phyloP scores from a whole-genome alignment of 192 early-diverging fungal genomes.

The Podila horticola region DNA sequence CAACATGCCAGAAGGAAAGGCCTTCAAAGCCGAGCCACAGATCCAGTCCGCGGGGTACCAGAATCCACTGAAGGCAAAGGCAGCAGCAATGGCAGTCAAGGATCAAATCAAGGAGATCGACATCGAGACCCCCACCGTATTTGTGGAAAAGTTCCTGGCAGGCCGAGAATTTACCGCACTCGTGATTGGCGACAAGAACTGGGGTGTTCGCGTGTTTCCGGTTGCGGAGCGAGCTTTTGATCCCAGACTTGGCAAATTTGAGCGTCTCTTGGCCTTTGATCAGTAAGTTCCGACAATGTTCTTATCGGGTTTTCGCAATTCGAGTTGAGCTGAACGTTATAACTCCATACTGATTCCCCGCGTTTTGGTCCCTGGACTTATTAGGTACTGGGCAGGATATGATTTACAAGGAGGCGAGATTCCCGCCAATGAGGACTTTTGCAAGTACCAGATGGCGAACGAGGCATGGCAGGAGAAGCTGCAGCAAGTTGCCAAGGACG shows the following conservation, averaged over 20 bases:
- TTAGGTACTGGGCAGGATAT: slow-evolving; percentile 58
- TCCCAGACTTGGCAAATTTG: slow-evolving; percentile 30
- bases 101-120: slow-evolving; percentile 16
- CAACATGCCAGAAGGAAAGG: slow-evolving; percentile 6
- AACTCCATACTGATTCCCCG: no score
- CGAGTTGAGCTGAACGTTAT: neutral
- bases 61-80: neutral
- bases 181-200: slow-evolving; percentile 48
- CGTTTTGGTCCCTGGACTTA: neutral
- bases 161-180: slow-evolving; percentile 61
- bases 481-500: slow-evolving; percentile 50
- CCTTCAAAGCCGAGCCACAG: neutral
- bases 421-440: slow-evolving; percentile 37
- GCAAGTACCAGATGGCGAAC: slow-evolving; percentile 50
- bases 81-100: neutral
- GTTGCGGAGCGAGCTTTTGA: slow-evolving; percentile 59
- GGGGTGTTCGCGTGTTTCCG: slow-evolving; percentile 53
- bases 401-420: slow-evolving; percentile 30
- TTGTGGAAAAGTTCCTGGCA: slow-evolving; percentile 58
- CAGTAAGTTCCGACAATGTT: slow-evolving; percentile 18
- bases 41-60: neutral
- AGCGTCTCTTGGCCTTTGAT: slow-evolving; percentile 57
- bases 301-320: neutral
- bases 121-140: slow-evolving; percentile 44
- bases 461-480: slow-evolving; percentile 50